Conservation (phyloP, 2,329 filamentous ascomycete genomes). For the Monilinia polystroma region DNA sequence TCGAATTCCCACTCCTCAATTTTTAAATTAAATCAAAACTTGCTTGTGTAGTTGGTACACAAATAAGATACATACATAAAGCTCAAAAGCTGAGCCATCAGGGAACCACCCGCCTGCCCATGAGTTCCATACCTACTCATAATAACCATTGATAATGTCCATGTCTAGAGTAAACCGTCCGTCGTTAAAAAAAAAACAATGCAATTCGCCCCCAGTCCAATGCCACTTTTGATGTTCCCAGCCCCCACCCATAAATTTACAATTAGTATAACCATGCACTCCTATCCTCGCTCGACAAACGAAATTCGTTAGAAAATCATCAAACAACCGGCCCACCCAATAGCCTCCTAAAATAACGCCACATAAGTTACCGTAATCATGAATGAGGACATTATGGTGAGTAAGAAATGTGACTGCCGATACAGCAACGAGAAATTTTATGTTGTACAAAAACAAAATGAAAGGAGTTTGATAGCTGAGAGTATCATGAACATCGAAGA, state of each 20-base stretch:
- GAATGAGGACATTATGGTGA: not conserved
- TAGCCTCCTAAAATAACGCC: not conserved
- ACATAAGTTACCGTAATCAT: not conserved
- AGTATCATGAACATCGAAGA: not conserved
- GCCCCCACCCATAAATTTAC: not conserved
- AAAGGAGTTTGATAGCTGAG: not conserved
- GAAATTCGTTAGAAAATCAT: conserved; percentile 9
- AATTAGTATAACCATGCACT: not conserved
- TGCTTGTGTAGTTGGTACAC: no score
- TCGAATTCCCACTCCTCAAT: no score
- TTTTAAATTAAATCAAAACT: no score
- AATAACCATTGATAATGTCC: conserved; percentile 11
- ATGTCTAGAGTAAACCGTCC: conserved; percentile 10
- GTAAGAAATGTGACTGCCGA: not conserved
- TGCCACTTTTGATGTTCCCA: not conserved
- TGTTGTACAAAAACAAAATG: not conserved
- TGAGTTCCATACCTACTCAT: conserved; percentile 7
- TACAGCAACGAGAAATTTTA: not conserved
- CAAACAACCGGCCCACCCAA: not conserved
- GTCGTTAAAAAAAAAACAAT: conserved; percentile 11
- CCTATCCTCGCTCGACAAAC: not conserved
- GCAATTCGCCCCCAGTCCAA: not conserved
- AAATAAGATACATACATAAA: not conserved
- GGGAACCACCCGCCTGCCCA: not conserved
- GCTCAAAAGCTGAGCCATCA: not conserved